Conservation (phyloP, 2,329 filamentous ascomycete species). For the Pochonia chlamydosporia region DNA sequence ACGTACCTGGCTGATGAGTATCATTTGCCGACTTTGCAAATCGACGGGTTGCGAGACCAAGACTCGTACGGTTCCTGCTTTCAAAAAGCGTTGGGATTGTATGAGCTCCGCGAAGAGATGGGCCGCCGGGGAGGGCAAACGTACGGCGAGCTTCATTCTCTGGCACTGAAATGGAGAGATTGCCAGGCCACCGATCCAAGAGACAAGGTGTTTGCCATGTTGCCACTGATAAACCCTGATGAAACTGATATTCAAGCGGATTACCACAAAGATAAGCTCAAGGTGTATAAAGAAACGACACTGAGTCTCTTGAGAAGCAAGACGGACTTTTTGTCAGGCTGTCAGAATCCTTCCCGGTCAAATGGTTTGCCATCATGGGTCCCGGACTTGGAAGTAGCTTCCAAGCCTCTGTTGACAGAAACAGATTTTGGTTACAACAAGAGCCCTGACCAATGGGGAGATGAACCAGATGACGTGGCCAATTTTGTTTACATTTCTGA, state of each 20-base stretch:
- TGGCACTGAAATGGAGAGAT: too few relatives aligned
- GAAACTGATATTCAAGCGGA: not conserved
- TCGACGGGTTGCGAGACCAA: too few relatives aligned
- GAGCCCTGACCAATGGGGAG: not conserved
- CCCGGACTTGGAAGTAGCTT: not conserved
- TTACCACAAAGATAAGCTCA: not conserved
- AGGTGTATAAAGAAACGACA: not conserved
- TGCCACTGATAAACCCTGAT: not conserved
- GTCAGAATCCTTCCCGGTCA: not conserved
- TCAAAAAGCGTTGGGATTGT: too few relatives aligned
- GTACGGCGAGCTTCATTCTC: too few relatives aligned
- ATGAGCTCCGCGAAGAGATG: too few relatives aligned
- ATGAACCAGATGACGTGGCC: not conserved
- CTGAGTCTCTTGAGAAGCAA: not conserved
- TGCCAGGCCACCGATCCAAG: not conserved
- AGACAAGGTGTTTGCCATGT: not conserved
- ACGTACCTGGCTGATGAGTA: too few relatives aligned
- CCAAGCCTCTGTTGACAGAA: not conserved
- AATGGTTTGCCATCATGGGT: not conserved
- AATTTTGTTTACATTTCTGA: too few relatives aligned
- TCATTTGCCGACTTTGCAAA: too few relatives aligned
- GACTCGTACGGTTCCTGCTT: too few relatives aligned
- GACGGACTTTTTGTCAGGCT: not conserved
- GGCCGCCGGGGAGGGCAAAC: too few relatives aligned
- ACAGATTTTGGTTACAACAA: not conserved